A percentile compares a stretch with the other conserved stretches of the same genome.
These are phyloP conservation scores for Cordyceps javanica DNA, from an alignment of 2,329 filamentous ascomycete genomes.

Conservation along the genomic window DNA sequence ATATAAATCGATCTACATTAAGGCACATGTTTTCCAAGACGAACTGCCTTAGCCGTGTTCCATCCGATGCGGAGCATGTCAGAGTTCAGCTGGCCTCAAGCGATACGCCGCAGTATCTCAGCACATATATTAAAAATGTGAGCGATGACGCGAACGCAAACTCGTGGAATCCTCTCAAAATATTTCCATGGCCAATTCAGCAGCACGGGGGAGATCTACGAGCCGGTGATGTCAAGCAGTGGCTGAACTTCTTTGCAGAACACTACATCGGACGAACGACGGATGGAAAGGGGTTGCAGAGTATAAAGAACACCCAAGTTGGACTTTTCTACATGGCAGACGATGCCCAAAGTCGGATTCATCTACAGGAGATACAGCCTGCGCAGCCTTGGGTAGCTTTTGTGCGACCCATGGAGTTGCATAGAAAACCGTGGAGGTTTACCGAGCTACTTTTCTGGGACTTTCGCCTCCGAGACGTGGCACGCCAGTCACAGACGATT, in stretches of 20 bases:
- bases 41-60: not conserved
- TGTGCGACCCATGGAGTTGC: slow-evolving; percentile 37
- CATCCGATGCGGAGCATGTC: not conserved
- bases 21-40: not conserved
- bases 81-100: not conserved
- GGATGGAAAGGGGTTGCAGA: not conserved
- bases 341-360: slow-evolving; percentile 27
- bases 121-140: not conserved
- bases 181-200: slow-evolving; percentile 1
- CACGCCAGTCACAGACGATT: slow-evolving; percentile 13
- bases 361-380: slow-evolving; percentile 14
- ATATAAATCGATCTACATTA: slow-evolving; percentile 16
- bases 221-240: not conserved
- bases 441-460: slow-evolving; percentile 54
- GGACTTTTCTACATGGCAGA: slow-evolving; percentile 47
- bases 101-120: not conserved
- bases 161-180: not conserved
- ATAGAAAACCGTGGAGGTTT: slow-evolving; percentile 23
- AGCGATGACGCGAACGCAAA: not conserved
- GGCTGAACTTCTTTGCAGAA: slow-evolving; percentile 4
- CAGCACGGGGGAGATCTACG: not conserved
- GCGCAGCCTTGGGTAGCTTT: slow-evolving; percentile 47
- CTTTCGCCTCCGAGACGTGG: slow-evolving; percentile 23
- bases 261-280: not conserved
- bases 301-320: slow-evolving; percentile 18